phyloP scores from a whole-genome alignment of 2,329 filamentous ascomycete species.

The Leptographium radiaticola region DNA sequence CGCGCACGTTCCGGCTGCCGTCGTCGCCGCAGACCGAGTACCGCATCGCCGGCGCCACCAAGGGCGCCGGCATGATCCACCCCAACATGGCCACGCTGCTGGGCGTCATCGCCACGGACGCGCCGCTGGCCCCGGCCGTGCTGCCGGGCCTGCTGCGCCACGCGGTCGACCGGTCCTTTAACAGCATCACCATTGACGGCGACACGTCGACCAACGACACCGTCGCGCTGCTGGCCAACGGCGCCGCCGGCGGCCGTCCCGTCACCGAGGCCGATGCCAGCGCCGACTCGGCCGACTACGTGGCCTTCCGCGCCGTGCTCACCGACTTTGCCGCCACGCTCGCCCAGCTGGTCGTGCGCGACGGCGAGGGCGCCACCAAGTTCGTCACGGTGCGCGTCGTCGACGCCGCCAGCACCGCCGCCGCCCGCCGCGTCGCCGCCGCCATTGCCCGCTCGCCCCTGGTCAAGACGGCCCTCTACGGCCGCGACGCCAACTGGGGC shows the following conservation, averaged over 20 bases:
- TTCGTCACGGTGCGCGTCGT: slow-evolving; percentile 86
- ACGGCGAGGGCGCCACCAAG: slow-evolving; percentile 95
- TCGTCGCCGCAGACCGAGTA: slow-evolving; percentile 66
- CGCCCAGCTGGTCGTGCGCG: slow-evolving; percentile 84
- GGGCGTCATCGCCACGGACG: slow-evolving; percentile 84
- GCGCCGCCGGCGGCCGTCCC: slow-evolving; percentile 63
- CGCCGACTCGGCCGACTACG: slow-evolving; percentile 45
- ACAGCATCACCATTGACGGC: slow-evolving; percentile 92
- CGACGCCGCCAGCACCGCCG: slow-evolving; percentile 54
- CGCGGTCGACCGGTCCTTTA: slow-evolving; percentile 78
- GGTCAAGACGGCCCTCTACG: slow-evolving; percentile 95
- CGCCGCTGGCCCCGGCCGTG: slow-evolving; percentile 55
- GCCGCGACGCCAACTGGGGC: slow-evolving; percentile 96
- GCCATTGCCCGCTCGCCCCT: slow-evolving; percentile 84
- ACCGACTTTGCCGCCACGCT: slow-evolving; percentile 71
- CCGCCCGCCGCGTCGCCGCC: slow-evolving; percentile 67
- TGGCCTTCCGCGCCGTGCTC: slow-evolving; percentile 57
- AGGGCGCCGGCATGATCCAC: slow-evolving; percentile 98
- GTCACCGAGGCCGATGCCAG: slow-evolving; percentile 34
- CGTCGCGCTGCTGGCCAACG: slow-evolving; percentile 87
- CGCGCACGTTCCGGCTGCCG: slow-evolving; percentile 70
- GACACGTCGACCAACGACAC: slow-evolving; percentile 98
- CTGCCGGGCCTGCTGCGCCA: slow-evolving; percentile 58
- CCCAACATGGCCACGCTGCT: slow-evolving; percentile 97
- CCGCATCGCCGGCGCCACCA: slow-evolving; percentile 85